Evolutionary conservation across 371 early-diverging fungal species (phyloP).

Genomic region (Rhizomucor miehei): DNA sequence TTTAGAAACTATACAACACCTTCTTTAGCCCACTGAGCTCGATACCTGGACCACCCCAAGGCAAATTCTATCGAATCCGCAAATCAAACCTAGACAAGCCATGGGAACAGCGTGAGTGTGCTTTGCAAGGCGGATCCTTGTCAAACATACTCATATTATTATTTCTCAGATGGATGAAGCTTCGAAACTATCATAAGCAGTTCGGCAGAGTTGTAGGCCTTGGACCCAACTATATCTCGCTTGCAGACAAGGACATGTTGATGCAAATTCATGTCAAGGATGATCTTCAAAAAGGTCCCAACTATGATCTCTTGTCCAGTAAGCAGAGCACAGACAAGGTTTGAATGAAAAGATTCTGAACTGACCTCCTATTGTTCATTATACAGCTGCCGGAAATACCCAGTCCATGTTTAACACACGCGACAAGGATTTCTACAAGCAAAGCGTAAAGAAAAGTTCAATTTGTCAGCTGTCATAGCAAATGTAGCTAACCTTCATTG

Average conservation of each 20-base stretch:
- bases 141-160: not conserved
- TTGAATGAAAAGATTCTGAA: not conserved
- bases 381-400: conserved; percentile 1
- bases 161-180: conserved; percentile 7
- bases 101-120: conserved; percentile 22
- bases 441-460: conserved; percentile 18
- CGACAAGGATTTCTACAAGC: conserved; percentile 29
- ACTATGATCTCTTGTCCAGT: conserved; percentile 2
- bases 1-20: conserved; percentile 7
- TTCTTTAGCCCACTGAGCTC: conserved; percentile 2
- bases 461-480: too few relatives aligned
- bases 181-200: conserved; percentile 8
- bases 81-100: conserved; percentile 12
- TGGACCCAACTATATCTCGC: conserved; percentile 9
- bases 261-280: conserved; percentile 21
- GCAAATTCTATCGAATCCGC: conserved; percentile 1
- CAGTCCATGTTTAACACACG: conserved; percentile 25
- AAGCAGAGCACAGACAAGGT: too few relatives aligned
- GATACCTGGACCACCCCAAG: not conserved
- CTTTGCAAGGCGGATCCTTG: not conserved
- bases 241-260: conserved; percentile 26
- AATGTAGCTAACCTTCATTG: too few relatives aligned
- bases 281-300: conserved; percentile 12
- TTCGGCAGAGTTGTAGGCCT: conserved; percentile 25
- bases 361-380: not conserved